Percentiles rank a stretch among this genome's conserved stretches.
Evolutionary conservation across 768 basidiomycete species (phyloP).

Genomic region (Amanita exitialis): DNA sequence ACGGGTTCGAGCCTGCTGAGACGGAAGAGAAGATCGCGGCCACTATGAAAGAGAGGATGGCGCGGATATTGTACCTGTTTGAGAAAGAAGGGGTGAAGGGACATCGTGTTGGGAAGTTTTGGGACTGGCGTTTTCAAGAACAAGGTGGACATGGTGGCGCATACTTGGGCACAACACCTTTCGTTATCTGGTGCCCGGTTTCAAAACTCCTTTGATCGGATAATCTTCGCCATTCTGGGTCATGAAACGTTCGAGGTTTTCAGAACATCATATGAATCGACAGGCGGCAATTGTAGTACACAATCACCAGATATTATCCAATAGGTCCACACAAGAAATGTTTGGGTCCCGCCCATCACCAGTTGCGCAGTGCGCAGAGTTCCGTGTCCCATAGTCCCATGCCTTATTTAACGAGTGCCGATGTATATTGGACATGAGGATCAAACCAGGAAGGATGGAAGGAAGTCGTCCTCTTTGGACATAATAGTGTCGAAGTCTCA

Average conservation of each 20-base stretch:
- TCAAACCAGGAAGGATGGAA: too few species aligned
- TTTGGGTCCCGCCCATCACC: too few species aligned
- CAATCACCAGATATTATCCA: not conserved
- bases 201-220: conserved; percentile 42
- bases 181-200: conserved; percentile 41
- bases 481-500: too few species aligned
- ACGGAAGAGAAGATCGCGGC: conserved; percentile 30
- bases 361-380: too few species aligned
- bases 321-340: too few species aligned
- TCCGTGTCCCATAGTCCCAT: too few species aligned
- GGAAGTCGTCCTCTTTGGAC: too few species aligned
- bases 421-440: too few species aligned
- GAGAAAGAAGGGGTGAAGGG: conserved; percentile 47
- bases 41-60: conserved; percentile 66
- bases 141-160: conserved; percentile 44
- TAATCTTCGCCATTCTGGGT: conserved; percentile 54
- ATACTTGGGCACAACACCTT: conserved; percentile 56
- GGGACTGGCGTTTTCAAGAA: conserved; percentile 76
- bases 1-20: conserved; percentile 14
- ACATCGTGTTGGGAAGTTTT: conserved; percentile 64
- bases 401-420: too few species aligned
- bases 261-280: not conserved
- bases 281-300: not conserved
- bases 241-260: conserved; percentile 20
- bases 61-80: conserved; percentile 53